Conservation (phyloP, 441 rosid species). For the Gossypium schwendimanii region DNA sequence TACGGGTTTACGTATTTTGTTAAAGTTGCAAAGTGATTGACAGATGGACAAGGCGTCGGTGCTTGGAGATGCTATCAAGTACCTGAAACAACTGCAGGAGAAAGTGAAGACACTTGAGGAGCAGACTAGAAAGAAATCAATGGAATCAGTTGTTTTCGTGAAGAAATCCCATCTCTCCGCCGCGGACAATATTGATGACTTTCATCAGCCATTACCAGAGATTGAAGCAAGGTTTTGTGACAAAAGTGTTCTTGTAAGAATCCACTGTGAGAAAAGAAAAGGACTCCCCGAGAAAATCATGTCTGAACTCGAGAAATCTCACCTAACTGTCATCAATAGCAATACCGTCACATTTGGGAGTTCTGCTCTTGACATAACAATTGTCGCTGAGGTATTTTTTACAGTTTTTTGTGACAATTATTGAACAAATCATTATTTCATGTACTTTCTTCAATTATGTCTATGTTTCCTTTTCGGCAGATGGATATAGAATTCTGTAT, state of each 20-base stretch:
- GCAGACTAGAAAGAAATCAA: constrained; percentile 39
- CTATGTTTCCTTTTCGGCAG: constrained; percentile 29
- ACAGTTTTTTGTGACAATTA: neutral
- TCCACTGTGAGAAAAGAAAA: constrained; percentile 61
- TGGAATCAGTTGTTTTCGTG: constrained; percentile 56
- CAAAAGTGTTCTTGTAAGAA: constrained; percentile 50
- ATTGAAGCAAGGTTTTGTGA: constrained; percentile 64
- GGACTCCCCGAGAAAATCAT: constrained; percentile 45
- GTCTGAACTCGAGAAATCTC: constrained; percentile 51
- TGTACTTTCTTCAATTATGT: neutral
- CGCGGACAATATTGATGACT: constrained; percentile 20
- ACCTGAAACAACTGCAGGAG: constrained; percentile 73
- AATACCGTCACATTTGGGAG: constrained; percentile 60
- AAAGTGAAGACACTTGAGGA: constrained; percentile 58
- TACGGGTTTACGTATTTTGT: neutral
- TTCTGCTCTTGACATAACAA: constrained; percentile 48
- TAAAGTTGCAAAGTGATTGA: neutral
- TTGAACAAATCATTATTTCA: neutral
- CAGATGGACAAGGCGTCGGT: constrained; percentile 90
- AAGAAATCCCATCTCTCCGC: constrained; percentile 48
- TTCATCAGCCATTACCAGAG: constrained; percentile 43
- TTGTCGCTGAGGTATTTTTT: constrained; percentile 50
- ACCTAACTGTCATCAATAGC: constrained; percentile 39
- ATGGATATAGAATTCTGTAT: constrained; percentile 47
- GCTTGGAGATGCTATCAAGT: constrained; percentile 72